Conservation (phyloP, 2,329 filamentous ascomycete species). For the Lecanosticta acicola region DNA sequence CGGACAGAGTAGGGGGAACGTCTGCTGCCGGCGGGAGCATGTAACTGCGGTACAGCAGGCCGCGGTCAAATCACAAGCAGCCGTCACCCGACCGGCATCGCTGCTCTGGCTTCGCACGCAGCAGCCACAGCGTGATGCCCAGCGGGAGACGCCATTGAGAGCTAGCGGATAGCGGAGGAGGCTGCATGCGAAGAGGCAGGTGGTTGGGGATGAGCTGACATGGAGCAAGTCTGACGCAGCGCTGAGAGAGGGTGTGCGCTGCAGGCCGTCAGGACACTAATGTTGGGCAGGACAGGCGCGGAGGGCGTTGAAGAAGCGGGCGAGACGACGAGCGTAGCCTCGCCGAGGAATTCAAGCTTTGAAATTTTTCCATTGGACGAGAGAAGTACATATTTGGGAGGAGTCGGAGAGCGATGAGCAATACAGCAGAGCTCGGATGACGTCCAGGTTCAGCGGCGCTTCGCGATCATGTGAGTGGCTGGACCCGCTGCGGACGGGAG, state of each 20-base stretch:
- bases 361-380: constrained; percentile 22
- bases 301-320: constrained; percentile 4
- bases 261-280: constrained; percentile 3
- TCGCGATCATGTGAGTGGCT: constrained; percentile 17
- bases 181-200: constrained; percentile 15
- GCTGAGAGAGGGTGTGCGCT: constrained; percentile 1
- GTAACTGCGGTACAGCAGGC: constrained; percentile 17
- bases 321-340: constrained; percentile 12
- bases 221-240: constrained; percentile 4
- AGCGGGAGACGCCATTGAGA: constrained; percentile 13
- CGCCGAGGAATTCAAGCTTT: constrained; percentile 15
- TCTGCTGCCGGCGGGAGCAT: constrained; percentile 15
- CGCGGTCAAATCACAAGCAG: constrained; percentile 15
- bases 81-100: constrained; percentile 12
- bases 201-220: constrained; percentile 19
- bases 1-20: neutral
- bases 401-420: constrained; percentile 8
- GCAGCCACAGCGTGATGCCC: constrained; percentile 16
- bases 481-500: constrained; percentile 13
- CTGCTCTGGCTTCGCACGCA: constrained; percentile 12
- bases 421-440: constrained; percentile 11
- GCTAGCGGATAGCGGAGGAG: constrained; percentile 10
- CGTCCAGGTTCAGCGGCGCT: constrained; percentile 10
- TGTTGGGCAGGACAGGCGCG: neutral
- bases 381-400: constrained; percentile 9